phyloP scores from a whole-genome alignment of 139 green algal species.

The Nannochloris sp. region DNA sequence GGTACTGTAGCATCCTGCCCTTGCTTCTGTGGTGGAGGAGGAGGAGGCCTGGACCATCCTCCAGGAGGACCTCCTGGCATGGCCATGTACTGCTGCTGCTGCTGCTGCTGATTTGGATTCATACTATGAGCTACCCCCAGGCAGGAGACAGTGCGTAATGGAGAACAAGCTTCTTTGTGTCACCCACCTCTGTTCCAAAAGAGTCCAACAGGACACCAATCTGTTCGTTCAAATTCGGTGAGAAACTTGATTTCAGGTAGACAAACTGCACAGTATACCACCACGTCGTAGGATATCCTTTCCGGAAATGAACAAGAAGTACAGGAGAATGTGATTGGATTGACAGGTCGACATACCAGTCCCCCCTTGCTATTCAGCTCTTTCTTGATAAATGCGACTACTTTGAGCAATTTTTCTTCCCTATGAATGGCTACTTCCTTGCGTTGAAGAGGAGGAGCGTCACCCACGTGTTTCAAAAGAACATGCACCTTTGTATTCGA shows the following conservation, averaged over 20 bases:
- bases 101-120: neutral
- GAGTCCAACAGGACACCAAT: neutral
- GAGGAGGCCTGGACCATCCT: neutral
- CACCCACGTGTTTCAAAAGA: conserved; percentile 1
- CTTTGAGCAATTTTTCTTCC: neutral
- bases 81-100: neutral
- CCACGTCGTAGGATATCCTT: too few species aligned
- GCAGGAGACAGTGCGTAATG: conserved; percentile 2
- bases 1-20: neutral
- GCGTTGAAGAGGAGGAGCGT: conserved; percentile 1
- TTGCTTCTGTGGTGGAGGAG: neutral
- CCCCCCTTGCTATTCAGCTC: neutral
- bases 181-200: neutral
- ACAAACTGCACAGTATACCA: neutral
- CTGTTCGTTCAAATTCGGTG: neutral
- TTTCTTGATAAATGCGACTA: neutral
- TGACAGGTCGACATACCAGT: neutral
- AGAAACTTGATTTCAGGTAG: neutral
- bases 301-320: neutral
- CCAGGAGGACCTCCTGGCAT: neutral
- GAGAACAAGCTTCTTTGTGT: neutral
- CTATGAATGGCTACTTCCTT: neutral
- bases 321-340: too few species aligned
- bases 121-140: neutral
- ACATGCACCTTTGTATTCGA: too few species aligned